Evolutionary conservation across 441 rosid genomes (phyloP).

Genomic region (Macaranga tanarius): DNA sequence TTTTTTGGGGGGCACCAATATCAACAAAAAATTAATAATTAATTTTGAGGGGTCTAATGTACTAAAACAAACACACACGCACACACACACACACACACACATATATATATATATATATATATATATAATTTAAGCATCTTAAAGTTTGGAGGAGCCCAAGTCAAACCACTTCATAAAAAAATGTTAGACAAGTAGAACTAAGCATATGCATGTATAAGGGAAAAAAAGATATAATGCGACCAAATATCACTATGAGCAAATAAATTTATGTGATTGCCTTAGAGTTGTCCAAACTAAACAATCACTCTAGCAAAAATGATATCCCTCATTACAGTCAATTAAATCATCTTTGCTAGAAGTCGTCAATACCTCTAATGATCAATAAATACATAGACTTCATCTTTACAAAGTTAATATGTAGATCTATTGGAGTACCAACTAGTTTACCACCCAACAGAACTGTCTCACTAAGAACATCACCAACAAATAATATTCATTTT

Average conservation of each 20-base stretch:
- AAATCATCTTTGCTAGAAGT: neutral
- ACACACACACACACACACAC: too few relatives aligned
- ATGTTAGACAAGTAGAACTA: too few relatives aligned
- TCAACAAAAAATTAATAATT: too few relatives aligned
- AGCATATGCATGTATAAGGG: too few relatives aligned
- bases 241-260: neutral
- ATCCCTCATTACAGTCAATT: neutral
- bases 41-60: too few relatives aligned
- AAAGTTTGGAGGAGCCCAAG: too few relatives aligned
- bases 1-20: too few relatives aligned
- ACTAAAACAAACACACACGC: too few relatives aligned
- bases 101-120: too few relatives aligned
- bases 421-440: neutral
- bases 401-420: neutral
- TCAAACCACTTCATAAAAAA: too few relatives aligned
- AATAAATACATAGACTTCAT: neutral
- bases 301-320: neutral
- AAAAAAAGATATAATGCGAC: too few relatives aligned
- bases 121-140: too few relatives aligned
- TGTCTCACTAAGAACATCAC: neutral
- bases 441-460: neutral
- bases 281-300: neutral
- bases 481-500: neutral
- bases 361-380: neutral
- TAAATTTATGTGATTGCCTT: neutral